phyloP scores from a whole-genome alignment of 2,329 filamentous ascomycete species.

The Pezicula neosporulosa region DNA sequence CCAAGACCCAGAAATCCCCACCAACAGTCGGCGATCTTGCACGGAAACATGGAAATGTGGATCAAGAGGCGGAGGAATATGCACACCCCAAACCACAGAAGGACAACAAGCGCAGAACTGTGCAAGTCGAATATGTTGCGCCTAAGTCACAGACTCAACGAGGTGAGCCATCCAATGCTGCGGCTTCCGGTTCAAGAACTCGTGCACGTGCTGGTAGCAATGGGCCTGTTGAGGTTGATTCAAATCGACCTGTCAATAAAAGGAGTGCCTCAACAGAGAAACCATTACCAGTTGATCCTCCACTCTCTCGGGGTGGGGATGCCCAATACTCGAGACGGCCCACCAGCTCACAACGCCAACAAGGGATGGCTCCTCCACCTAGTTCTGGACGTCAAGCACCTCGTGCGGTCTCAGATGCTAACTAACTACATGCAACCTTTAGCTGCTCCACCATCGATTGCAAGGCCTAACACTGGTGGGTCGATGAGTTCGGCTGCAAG shows the following conservation, averaged over 20 bases:
- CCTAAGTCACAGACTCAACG: conserved; percentile 83
- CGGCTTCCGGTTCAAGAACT: conserved; percentile 38
- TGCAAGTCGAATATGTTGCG: conserved; percentile 96
- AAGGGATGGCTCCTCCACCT: conserved; percentile 40
- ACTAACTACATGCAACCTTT: conserved; percentile 50
- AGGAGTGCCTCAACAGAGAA: conserved; percentile 47
- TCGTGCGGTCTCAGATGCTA: conserved; percentile 51
- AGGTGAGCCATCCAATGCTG: conserved; percentile 36
- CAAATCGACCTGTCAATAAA: conserved; percentile 20
- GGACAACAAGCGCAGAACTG: conserved; percentile 88
- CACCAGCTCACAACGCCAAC: conserved; percentile 25
- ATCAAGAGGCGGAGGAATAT: conserved; percentile 56
- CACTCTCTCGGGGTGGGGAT: conserved; percentile 41
- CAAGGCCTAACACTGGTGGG: conserved; percentile 76
- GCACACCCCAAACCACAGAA: conserved; percentile 62
- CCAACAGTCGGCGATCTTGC: conserved; percentile 59
- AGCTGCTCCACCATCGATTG: conserved; percentile 38
- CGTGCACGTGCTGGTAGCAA: conserved; percentile 52
- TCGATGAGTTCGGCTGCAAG: conserved; percentile 66
- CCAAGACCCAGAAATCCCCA: conserved; percentile 60
- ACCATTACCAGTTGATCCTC: conserved; percentile 56
- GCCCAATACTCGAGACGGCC: conserved; percentile 39
- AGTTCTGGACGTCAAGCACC: conserved; percentile 47
- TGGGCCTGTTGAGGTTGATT: conserved; percentile 44
- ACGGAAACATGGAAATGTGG: conserved; percentile 72